These are phyloP conservation scores for Edaphochlamys debaryana DNA, from an alignment of 139 green algal species.

Conservation along the genomic window DNA sequence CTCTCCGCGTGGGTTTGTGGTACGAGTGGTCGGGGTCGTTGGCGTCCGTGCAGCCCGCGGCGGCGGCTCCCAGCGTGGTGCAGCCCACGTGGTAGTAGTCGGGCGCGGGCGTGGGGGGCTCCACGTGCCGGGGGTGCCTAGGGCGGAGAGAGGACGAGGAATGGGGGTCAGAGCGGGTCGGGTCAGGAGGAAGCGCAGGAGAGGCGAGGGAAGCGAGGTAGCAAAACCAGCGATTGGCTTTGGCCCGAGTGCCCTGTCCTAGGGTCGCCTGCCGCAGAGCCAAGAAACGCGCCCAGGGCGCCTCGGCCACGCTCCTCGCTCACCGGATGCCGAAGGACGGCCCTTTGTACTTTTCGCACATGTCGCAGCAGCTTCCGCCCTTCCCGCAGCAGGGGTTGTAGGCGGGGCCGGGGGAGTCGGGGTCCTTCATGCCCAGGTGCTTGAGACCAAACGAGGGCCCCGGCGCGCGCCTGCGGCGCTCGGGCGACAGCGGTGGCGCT, in stretches of 20 bases:
- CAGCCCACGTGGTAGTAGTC: constrained; percentile 10
- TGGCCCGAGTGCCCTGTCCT: too few species aligned
- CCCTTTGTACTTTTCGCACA: constrained; percentile 37
- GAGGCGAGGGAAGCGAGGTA: too few species aligned
- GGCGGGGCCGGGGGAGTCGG: constrained; percentile 10
- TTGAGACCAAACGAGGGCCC: too few species aligned
- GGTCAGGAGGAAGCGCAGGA: too few species aligned
- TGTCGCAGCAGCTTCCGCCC: constrained; percentile 24
- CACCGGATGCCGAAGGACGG: constrained; percentile 20
- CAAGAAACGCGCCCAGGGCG: too few species aligned
- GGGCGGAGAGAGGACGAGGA: not conserved
- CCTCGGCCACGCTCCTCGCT: not conserved
- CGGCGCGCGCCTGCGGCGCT: not conserved
- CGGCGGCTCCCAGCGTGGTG: constrained; percentile 24
- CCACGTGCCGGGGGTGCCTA: constrained; percentile 19
- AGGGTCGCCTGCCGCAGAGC: too few species aligned
- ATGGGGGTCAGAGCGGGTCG: not conserved
- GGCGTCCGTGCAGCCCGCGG: not conserved
- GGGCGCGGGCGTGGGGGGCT: not conserved
- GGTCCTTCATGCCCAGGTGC: too few species aligned
- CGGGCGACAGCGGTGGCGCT: not conserved
- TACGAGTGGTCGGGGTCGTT: not conserved
- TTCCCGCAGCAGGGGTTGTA: constrained; percentile 20
- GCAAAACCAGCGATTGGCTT: too few species aligned
- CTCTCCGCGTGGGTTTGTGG: not conserved